phyloP scores from a whole-genome alignment of 768 basidiomycete genomes.

The Erythrobasidium yunnanense region DNA sequence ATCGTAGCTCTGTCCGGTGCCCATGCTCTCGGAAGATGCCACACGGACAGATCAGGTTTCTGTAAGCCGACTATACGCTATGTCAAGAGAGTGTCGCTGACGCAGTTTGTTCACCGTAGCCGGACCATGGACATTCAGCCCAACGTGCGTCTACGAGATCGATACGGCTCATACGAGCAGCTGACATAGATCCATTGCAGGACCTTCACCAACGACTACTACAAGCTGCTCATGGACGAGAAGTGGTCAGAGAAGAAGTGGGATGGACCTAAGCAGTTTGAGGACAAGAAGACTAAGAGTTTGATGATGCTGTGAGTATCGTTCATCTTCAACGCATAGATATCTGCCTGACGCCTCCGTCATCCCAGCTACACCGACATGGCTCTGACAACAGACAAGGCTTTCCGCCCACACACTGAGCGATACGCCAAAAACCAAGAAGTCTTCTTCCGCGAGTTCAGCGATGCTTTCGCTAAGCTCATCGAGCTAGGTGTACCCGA shows the following conservation, averaged over 20 bases:
- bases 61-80: constrained; percentile 53
- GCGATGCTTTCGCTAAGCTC: constrained; percentile 45
- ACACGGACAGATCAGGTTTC: constrained; percentile 70
- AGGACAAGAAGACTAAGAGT: constrained; percentile 74
- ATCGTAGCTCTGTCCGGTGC: constrained; percentile 71
- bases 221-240: constrained; percentile 67
- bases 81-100: neutral
- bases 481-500: constrained; percentile 88
- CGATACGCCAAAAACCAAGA: constrained; percentile 74
- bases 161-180: no score
- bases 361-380: constrained; percentile 57
- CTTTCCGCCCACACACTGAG: constrained; percentile 77
- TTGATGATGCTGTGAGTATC: constrained; percentile 89
- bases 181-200: constrained; percentile 40
- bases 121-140: constrained; percentile 32
- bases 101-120: no score
- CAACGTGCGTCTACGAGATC: constrained; percentile 25
- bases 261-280: constrained; percentile 82
- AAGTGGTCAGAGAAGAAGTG: constrained; percentile 62
- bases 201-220: constrained; percentile 62
- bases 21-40: constrained; percentile 92
- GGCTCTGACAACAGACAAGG: constrained; percentile 76
- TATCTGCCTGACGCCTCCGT: neutral
- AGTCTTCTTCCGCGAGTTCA: constrained; percentile 88
- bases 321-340: constrained; percentile 39